phyloP scores from a whole-genome alignment of 495 filamentous ascomycete species.

The Corynascus novoguineensis region DNA sequence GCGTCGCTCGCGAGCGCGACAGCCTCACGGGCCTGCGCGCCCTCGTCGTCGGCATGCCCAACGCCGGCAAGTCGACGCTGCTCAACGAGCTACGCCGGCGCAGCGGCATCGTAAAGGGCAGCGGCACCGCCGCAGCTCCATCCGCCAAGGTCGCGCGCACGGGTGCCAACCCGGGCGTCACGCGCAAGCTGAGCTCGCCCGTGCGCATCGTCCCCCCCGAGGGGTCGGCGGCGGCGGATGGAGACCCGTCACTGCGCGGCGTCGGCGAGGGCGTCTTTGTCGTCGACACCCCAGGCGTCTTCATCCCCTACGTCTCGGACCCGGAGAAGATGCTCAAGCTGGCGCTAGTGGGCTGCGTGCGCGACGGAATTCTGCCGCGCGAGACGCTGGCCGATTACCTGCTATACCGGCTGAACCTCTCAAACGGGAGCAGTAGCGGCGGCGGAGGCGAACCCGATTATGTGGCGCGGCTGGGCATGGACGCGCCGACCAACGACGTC shows the following conservation, averaged over 20 bases:
- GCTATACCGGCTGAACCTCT: constrained; percentile 76
- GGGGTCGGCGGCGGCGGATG: neutral
- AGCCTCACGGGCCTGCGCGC: constrained; percentile 58
- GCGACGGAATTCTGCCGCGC: constrained; percentile 73
- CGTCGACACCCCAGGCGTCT: constrained; percentile 68
- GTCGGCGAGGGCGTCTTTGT: constrained; percentile 45
- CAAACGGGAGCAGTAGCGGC: constrained; percentile 33
- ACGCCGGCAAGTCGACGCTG: constrained; percentile 86
- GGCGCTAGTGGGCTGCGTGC: constrained; percentile 82
- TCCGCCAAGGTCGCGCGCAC: constrained; percentile 70
- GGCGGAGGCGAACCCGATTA: constrained; percentile 54
- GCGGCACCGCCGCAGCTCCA: neutral
- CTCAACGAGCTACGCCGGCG: constrained; percentile 74
- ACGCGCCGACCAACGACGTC: constrained; percentile 74
- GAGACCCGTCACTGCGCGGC: constrained; percentile 26
- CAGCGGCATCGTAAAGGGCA: constrained; percentile 50
- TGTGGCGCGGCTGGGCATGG: constrained; percentile 46
- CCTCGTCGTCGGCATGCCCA: constrained; percentile 94
- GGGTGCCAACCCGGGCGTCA: constrained; percentile 83
- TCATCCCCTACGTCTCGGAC: constrained; percentile 82
- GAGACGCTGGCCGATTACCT: constrained; percentile 82
- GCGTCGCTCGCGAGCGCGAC: constrained; percentile 29
- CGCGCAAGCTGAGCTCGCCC: constrained; percentile 72
- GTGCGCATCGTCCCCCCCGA: constrained; percentile 62
- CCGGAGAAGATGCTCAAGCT: constrained; percentile 88